A percentile compares a stretch with the other conserved stretches of the same genome.
Evolutionary conservation across 116 monocot genomes (phyloP).

Genomic region (Phalaenopsis hybrid): DNA sequence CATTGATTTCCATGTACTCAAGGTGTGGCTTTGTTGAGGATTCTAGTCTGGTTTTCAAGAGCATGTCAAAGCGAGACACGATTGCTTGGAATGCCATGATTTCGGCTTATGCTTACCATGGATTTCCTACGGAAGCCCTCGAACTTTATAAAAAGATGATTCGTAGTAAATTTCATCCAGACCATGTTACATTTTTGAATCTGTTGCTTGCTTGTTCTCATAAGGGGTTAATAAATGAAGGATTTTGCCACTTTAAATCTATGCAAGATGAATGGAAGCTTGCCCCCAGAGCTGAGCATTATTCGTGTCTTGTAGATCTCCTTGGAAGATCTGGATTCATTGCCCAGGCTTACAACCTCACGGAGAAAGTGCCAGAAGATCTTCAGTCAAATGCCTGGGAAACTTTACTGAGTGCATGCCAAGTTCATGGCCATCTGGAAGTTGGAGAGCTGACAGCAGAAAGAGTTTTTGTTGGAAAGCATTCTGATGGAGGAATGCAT

Average conservation of each 20-base stretch:
- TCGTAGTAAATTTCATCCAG: slow-evolving; percentile 27
- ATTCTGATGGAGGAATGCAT: slow-evolving; percentile 47
- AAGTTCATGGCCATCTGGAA: slow-evolving; percentile 33
- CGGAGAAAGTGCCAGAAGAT: slow-evolving; percentile 18
- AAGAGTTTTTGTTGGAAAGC: slow-evolving; percentile 30
- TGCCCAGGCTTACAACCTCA: slow-evolving; percentile 34
- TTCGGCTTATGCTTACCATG: slow-evolving; percentile 50
- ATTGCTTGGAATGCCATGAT: slow-evolving; percentile 71
- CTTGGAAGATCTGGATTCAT: slow-evolving; percentile 54
- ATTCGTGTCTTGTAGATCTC: slow-evolving; percentile 60
- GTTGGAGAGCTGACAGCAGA: slow-evolving; percentile 42
- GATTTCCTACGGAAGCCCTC: slow-evolving; percentile 29
- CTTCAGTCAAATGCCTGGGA: slow-evolving; percentile 59
- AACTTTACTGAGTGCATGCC: slow-evolving; percentile 54
- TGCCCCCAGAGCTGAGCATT: slow-evolving; percentile 53
- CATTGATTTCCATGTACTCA: slow-evolving; percentile 62
- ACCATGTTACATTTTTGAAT: slow-evolving; percentile 43
- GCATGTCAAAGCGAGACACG: slow-evolving; percentile 29
- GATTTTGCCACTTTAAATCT: slow-evolving; percentile 29
- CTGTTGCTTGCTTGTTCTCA: slow-evolving; percentile 42
- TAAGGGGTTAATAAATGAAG: slow-evolving; percentile 48
- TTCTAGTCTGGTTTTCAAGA: slow-evolving; percentile 27
- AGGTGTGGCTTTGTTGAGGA: slow-evolving; percentile 46
- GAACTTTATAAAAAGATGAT: slow-evolving; percentile 35
- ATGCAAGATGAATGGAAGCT: slow-evolving; percentile 53